Percentiles rank a stretch among this genome's conserved stretches.
Evolutionary conservation across 352 stramenopile species (phyloP).

Genomic region (Globisporangium paddicum): DNA sequence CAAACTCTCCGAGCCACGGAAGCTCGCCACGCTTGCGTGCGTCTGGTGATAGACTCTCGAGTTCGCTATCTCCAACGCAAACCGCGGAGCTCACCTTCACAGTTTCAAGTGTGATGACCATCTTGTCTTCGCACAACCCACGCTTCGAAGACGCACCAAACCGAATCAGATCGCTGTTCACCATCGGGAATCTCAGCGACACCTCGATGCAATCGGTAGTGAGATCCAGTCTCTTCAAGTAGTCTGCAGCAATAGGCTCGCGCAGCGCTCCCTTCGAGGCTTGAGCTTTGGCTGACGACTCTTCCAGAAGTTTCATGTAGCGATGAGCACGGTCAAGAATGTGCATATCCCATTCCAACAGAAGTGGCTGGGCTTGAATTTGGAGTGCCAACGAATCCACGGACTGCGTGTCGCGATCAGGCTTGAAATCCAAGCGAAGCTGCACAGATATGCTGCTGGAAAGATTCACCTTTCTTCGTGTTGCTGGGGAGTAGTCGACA

Average conservation of each 20-base stretch:
- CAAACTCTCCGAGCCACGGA: conserved; percentile 70
- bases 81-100: conserved; percentile 41
- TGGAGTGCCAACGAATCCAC: conserved; percentile 49
- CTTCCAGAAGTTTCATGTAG: conserved; percentile 69
- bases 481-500: conserved; percentile 51
- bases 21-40: conserved; percentile 17
- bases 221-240: conserved; percentile 58
- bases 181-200: conserved; percentile 78
- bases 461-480: conserved; percentile 53
- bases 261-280: conserved; percentile 4
- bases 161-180: conserved; percentile 77
- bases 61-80: neutral
- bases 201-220: conserved; percentile 70
- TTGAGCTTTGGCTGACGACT: conserved; percentile 25
- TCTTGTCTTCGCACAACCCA: conserved; percentile 76
- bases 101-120: conserved; percentile 61
- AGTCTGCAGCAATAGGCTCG: conserved; percentile 15
- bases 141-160: conserved; percentile 75
- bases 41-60: conserved; percentile 8
- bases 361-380: conserved; percentile 66
- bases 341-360: conserved; percentile 87
- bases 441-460: conserved; percentile 65
- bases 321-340: conserved; percentile 72
- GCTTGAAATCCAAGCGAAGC: conserved; percentile 54
- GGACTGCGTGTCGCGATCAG: conserved; percentile 19